Conservation (phyloP, 2,329 filamentous ascomycete genomes). For the Aspergillus ibericus region DNA sequence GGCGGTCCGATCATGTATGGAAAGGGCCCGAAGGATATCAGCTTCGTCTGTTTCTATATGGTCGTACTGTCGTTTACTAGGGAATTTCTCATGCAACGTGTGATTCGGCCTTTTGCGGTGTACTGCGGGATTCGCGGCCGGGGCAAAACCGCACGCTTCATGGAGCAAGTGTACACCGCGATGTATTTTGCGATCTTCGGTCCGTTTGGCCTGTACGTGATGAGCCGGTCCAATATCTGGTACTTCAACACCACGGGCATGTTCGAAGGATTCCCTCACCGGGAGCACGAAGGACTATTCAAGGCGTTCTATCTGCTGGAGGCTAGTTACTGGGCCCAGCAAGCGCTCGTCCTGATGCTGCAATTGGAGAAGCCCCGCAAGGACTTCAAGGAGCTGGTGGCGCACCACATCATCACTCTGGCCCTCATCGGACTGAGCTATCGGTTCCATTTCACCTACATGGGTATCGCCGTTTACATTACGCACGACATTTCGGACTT, state of each 20-base stretch:
- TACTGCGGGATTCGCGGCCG: constrained; percentile 67
- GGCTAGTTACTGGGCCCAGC: constrained; percentile 93
- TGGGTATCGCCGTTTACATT: constrained; percentile 88
- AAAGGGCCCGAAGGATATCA: constrained; percentile 83
- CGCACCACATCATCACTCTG: constrained; percentile 87
- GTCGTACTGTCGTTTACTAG: constrained; percentile 88
- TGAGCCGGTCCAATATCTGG: constrained; percentile 89
- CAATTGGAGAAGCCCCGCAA: constrained; percentile 91
- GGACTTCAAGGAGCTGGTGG: constrained; percentile 90
- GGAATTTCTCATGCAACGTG: constrained; percentile 92
- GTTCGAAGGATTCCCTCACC: constrained; percentile 86
- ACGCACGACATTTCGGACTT: constrained; percentile 95
- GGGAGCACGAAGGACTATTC: constrained; percentile 74
- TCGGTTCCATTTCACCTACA: constrained; percentile 95
- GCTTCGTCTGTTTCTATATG: constrained; percentile 86
- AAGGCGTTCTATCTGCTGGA: constrained; percentile 97
- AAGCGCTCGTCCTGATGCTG: constrained; percentile 81
- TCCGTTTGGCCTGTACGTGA: constrained; percentile 83
- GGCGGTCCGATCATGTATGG: constrained; percentile 68
- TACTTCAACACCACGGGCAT: constrained; percentile 91
- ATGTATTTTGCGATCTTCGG: constrained; percentile 84
- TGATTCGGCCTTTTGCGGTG: constrained; percentile 74
- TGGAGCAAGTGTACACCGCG: constrained; percentile 94
- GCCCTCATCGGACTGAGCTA: constrained; percentile 83
- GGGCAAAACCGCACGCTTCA: constrained; percentile 84